Base-by-base conservation (phyloP, 2,329 filamentous ascomycete genomes). In the Purpureocillium takamizusanense region DNA sequence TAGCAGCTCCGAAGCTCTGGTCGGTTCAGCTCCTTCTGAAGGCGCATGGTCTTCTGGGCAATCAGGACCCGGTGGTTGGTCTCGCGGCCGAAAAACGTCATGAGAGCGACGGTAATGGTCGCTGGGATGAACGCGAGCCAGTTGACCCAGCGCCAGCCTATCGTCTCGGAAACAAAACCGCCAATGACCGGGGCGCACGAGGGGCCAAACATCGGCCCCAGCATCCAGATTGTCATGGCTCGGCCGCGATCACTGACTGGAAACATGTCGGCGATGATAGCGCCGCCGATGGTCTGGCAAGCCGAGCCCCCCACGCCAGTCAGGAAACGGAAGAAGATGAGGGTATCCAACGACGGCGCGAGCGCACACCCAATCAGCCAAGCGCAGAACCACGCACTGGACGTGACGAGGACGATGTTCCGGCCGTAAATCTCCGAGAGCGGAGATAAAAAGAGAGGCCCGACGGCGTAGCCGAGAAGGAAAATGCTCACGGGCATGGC, bases 311-410 rank as follows among this genome's bases (percentile, higher is more conserved):
- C 72, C 3, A 82, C 55, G 0, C 79, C 80, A 4, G 72, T 70
- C 33, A 77, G 56, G 50, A 78, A 75, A 11, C 74, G 67, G 49
- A 78, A 83, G 2, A 69, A 65, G 23, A 82, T 70, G 33, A 83
- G 66, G 30, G 70, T 58, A 14, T 55, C 54, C 35, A 83, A 61
- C 6, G 54, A 57, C 1, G 73, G 72, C 0, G 77, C 66, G 4
- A 83, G 61, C 2, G 77, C 82, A 41, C 78, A 82, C 0, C 75
- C 80, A 45, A 85, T 69, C 33, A 74, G 75, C 62, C 77, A 83
- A 2, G 72, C 52, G 40, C 76, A 69, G 53, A 83, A 85, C 41
- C 77, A 65, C 6, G 69, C 51, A 45, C 78, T 84, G 41, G 76
- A 73, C 3, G 51, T 55, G 16, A 72, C 67, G 43, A 83, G 68